Evolutionary conservation across 2,329 filamentous ascomycete genomes (phyloP).

Genomic region (Cadophora sp.): DNA sequence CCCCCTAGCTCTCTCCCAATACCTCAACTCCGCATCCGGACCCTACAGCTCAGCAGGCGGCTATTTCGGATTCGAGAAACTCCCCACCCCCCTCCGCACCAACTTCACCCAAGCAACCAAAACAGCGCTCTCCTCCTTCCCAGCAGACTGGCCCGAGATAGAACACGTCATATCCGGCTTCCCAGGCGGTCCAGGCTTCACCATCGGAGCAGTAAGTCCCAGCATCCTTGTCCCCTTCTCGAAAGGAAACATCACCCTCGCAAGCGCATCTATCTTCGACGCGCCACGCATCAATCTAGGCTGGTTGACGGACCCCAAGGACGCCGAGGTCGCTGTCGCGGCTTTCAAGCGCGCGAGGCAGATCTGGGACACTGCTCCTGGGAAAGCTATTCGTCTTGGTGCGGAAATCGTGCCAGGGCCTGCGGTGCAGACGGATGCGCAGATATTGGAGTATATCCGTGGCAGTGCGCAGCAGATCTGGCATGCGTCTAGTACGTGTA

Average conservation of each 20-base stretch:
- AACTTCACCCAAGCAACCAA: constrained; percentile 49
- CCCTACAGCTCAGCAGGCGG: constrained; percentile 35
- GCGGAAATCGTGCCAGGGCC: constrained; percentile 29
- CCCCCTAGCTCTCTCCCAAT: constrained; percentile 22
- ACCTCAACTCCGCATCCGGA: constrained; percentile 22
- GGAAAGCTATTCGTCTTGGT: constrained; percentile 28
- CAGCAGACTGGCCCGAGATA: constrained; percentile 36
- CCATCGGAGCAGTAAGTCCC: constrained; percentile 45
- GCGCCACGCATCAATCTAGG: constrained; percentile 51
- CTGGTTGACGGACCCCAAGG: constrained; percentile 52
- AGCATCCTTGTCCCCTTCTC: constrained; percentile 51
- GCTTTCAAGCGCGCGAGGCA: constrained; percentile 52
- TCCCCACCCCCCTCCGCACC: neutral
- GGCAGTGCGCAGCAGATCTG: constrained; percentile 46
- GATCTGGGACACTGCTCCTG: constrained; percentile 20
- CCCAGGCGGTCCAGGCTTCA: constrained; percentile 48
- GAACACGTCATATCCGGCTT: constrained; percentile 49
- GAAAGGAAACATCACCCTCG: constrained; percentile 53
- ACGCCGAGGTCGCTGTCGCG: constrained; percentile 53
- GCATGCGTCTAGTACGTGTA: constrained; percentile 62
- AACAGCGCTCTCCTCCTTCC: constrained; percentile 46
- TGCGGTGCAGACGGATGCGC: constrained; percentile 31
- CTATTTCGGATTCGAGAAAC: constrained; percentile 49
- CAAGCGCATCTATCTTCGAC: constrained; percentile 44
- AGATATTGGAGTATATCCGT: constrained; percentile 33